phyloP scores from a whole-genome alignment of 2,329 filamentous ascomycete genomes.

The Colletotrichum trifolii region DNA sequence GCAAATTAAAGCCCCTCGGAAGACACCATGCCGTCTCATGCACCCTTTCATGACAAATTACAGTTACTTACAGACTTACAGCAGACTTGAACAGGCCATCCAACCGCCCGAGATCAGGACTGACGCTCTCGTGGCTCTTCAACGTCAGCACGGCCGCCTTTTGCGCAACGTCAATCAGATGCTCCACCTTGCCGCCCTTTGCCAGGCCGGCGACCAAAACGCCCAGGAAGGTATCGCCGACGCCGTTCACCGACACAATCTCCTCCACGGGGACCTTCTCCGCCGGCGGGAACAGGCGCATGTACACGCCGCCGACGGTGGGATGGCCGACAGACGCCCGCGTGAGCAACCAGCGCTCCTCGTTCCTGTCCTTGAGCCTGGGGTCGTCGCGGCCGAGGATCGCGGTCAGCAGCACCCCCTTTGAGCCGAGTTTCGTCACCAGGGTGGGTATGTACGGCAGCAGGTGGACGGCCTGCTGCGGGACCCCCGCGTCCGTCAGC shows the following conservation, averaged over 20 bases:
- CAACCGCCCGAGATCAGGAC: conserved; percentile 62
- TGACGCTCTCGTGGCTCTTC: conserved; percentile 79
- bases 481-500: conserved; percentile 83
- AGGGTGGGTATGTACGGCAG: conserved; percentile 89
- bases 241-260: conserved; percentile 91
- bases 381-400: conserved; percentile 76
- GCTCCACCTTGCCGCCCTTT: conserved; percentile 64
- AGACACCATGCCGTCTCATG: neutral
- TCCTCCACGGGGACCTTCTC: conserved; percentile 70
- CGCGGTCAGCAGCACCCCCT: conserved; percentile 80
- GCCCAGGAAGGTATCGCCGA: conserved; percentile 92
- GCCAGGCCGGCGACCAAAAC: conserved; percentile 84
- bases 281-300: conserved; percentile 75
- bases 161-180: conserved; percentile 83
- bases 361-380: conserved; percentile 70
- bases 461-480: conserved; percentile 84
- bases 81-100: conserved; percentile 49
- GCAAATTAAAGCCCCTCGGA: no score
- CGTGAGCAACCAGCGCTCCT: conserved; percentile 77
- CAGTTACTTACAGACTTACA: conserved; percentile 16
- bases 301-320: conserved; percentile 81
- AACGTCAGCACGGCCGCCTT: conserved; percentile 82
- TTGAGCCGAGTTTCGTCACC: conserved; percentile 81
- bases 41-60: neutral
- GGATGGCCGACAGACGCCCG: conserved; percentile 65